Conservation (phyloP, 169 alveolate species). For the Eimeria mitis region DNA sequence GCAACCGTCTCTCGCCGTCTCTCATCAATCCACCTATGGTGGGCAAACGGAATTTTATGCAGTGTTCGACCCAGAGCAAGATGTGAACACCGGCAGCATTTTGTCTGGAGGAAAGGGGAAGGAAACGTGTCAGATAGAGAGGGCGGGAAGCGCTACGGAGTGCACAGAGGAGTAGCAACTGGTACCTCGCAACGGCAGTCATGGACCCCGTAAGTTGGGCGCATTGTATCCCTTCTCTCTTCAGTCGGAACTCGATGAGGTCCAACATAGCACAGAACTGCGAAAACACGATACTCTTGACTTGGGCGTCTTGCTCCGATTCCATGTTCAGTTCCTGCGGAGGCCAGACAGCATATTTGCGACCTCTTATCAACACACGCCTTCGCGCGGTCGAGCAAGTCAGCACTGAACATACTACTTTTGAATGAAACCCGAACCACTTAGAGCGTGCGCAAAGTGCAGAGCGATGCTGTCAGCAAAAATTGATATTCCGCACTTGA, state of each 20-base stretch:
- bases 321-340: constrained; percentile 87
- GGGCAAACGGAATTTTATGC: neutral
- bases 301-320: constrained; percentile 84
- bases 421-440: neutral
- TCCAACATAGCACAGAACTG: constrained; percentile 94
- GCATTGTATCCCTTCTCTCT: constrained; percentile 89
- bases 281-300: constrained; percentile 92
- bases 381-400: neutral
- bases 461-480: neutral
- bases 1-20: neutral
- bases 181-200: constrained; percentile 85
- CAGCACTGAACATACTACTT: neutral
- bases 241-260: constrained; percentile 90
- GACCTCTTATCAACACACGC: neutral
- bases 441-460: neutral
- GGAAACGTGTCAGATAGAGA: neutral
- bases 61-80: neutral
- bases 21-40: neutral
- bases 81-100: neutral
- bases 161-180: neutral
- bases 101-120: neutral
- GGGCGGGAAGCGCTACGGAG: neutral
- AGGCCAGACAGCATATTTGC: neutral
- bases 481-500: constrained; percentile 68
- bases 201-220: constrained; percentile 91